A percentile compares a stretch with the other conserved stretches of the same genome.
These are phyloP conservation scores for Phytopythium ostracodes DNA, from an alignment of 352 stramenopile species.

Conservation along the genomic window DNA sequence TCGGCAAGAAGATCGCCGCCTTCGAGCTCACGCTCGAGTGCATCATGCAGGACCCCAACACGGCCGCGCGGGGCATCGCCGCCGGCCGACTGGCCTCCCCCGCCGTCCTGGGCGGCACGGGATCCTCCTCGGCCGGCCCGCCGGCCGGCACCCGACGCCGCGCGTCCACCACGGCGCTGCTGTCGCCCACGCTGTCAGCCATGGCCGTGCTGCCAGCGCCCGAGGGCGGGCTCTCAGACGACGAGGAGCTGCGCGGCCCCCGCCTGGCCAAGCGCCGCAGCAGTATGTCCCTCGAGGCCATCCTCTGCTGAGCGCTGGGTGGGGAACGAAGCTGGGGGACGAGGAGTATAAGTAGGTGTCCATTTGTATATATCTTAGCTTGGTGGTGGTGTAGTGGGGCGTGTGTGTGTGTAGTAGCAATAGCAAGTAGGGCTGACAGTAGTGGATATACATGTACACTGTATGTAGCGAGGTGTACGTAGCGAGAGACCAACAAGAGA, in stretches of 20 bases:
- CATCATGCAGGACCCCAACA: slow-evolving; percentile 80
- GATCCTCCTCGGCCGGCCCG: neutral
- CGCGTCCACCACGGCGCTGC: slow-evolving; percentile 14
- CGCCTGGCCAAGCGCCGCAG: slow-evolving; percentile 25
- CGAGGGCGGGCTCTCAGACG: slow-evolving; percentile 29
- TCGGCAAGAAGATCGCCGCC: slow-evolving; percentile 75
- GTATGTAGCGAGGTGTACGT: too few species aligned
- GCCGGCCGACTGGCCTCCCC: slow-evolving; percentile 50
- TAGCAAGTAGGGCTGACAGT: neutral
- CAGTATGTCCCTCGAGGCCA: slow-evolving; percentile 74
- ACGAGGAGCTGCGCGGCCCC: slow-evolving; percentile 24
- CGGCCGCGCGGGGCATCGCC: slow-evolving; percentile 68
- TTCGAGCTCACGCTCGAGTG: slow-evolving; percentile 82
- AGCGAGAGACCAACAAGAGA: too few species aligned
- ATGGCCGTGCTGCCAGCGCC: slow-evolving; percentile 10
- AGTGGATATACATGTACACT: too few species aligned
- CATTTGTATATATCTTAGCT: neutral
- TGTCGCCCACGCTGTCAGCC: slow-evolving; percentile 18
- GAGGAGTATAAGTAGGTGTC: too few species aligned
- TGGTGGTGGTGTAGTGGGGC: neutral
- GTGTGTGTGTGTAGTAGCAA: neutral
- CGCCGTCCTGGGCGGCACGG: slow-evolving; percentile 7
- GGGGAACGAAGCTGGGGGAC: too few species aligned
- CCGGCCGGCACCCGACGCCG: slow-evolving; percentile 22
- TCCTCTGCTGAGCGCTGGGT: slow-evolving; percentile 63